phyloP scores from a whole-genome alignment of 345 rosid species.

The Draba incana region DNA sequence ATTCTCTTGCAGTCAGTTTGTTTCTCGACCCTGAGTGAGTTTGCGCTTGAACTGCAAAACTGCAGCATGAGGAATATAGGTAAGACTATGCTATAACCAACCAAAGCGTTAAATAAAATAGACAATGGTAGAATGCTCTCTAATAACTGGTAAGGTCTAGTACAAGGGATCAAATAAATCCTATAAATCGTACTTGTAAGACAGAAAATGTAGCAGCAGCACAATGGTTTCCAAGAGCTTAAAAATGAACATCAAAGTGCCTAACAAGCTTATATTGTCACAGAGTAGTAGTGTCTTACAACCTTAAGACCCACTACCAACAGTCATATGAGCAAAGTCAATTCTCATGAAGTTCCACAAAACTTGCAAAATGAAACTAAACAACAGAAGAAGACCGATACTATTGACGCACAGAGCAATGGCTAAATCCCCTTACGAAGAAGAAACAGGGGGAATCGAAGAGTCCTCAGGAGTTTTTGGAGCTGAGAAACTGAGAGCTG shows the following conservation, averaged over 20 bases:
- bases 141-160: neutral
- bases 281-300: neutral
- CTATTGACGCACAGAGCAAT: too few species aligned
- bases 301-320: neutral
- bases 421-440: neutral
- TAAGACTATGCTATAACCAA: neutral
- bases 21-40: neutral
- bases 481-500: constrained; percentile 21
- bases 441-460: neutral
- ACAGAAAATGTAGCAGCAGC: neutral
- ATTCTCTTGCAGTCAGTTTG: neutral
- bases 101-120: neutral
- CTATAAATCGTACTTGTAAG: neutral
- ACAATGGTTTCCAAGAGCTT: neutral
- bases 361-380: too few species aligned
- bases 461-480: neutral
- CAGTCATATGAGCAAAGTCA: neutral
- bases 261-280: neutral
- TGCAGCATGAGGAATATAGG: neutral
- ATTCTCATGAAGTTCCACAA: neutral
- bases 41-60: neutral
- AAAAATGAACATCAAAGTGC: neutral
- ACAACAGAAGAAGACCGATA: too few species aligned
- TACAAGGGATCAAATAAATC: too few species aligned
- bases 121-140: neutral